Evolutionary conservation across 345 rosid genomes (phyloP).

Genomic region (Ricinus communis): DNA sequence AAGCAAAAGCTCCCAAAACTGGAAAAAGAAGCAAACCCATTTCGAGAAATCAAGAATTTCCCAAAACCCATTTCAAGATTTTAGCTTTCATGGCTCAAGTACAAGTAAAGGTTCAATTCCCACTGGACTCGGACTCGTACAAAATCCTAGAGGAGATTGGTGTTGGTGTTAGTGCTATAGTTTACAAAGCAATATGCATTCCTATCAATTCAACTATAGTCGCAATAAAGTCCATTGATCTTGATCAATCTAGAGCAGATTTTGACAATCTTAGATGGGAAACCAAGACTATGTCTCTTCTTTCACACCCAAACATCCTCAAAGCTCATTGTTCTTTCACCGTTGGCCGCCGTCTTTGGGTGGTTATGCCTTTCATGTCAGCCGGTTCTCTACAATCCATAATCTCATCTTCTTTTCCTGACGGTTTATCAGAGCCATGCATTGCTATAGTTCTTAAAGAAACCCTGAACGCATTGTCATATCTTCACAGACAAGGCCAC

Average conservation of each 20-base stretch:
- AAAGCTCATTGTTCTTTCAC: constrained; percentile 80
- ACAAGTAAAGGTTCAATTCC: constrained; percentile 41
- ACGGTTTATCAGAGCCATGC: constrained; percentile 71
- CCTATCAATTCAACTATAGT: constrained; percentile 56
- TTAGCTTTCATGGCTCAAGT: constrained; percentile 4
- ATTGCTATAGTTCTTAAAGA: constrained; percentile 69
- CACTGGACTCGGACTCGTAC: constrained; percentile 63
- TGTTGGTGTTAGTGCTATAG: constrained; percentile 65
- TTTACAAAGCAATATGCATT: constrained; percentile 73
- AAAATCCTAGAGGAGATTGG: constrained; percentile 69
- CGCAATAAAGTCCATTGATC: constrained; percentile 83
- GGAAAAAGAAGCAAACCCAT: background rate
- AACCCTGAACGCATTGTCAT: constrained; percentile 62
- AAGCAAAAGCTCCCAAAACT: background rate
- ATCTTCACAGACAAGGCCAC: constrained; percentile 80
- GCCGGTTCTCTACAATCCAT: constrained; percentile 82
- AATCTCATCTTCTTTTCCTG: constrained; percentile 60
- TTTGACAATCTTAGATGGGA: constrained; percentile 67
- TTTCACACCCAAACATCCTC: constrained; percentile 79
- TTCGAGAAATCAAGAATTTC: background rate
- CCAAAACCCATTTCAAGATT: background rate
- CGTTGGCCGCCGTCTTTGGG: constrained; percentile 77
- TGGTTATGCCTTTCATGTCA: constrained; percentile 94
- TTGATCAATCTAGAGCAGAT: constrained; percentile 63
- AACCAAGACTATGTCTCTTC: constrained; percentile 76